Conservation (phyloP, 495 filamentous ascomycete species). For the Lindgomyces ingoldianus region DNA sequence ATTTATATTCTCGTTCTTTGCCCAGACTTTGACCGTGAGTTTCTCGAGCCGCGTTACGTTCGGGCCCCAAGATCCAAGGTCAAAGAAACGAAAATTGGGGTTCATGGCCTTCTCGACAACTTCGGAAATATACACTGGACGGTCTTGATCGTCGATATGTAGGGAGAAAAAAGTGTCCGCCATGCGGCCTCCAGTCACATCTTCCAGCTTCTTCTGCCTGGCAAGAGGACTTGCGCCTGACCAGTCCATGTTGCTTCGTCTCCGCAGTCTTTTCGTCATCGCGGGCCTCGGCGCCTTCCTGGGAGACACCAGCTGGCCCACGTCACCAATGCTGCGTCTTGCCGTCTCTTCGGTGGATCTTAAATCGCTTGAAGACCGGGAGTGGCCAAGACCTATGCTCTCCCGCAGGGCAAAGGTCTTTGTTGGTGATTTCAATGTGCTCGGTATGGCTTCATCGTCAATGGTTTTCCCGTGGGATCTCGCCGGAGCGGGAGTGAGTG, state of each 20-base stretch:
- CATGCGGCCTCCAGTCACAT: slow-evolving; percentile 68
- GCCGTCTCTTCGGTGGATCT: slow-evolving; percentile 11
- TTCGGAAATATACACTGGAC: slow-evolving; percentile 91
- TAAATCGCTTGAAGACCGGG: slow-evolving; percentile 73
- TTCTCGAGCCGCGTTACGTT: slow-evolving; percentile 63
- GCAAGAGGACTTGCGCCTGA: slow-evolving; percentile 63
- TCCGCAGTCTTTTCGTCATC: slow-evolving; percentile 47
- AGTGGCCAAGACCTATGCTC: slow-evolving; percentile 61
- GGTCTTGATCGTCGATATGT: slow-evolving; percentile 54
- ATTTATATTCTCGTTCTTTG: slow-evolving; percentile 57
- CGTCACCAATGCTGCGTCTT: slow-evolving; percentile 25
- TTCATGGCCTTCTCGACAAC: slow-evolving; percentile 78
- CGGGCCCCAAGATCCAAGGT: slow-evolving; percentile 69
- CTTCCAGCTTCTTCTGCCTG: slow-evolving; percentile 75
- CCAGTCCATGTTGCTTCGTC: slow-evolving; percentile 71
- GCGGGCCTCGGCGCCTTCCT: slow-evolving; percentile 13
- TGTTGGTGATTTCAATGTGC: slow-evolving; percentile 64
- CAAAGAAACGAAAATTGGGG: slow-evolving; percentile 85
- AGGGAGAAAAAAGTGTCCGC: slow-evolving; percentile 90
- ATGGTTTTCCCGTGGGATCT: slow-evolving; percentile 69
- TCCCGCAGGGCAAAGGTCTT: slow-evolving; percentile 67
- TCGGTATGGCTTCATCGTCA: slow-evolving; percentile 79
- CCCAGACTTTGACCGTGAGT: slow-evolving; percentile 76
- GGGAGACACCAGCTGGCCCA: slow-evolving; percentile 12
- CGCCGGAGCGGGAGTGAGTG: slow-evolving; percentile 52